Evolutionary conservation across 345 rosid genomes (phyloP), one percentile per base, ranked within the genome.

Genomic region (Linum lewisii): DNA sequence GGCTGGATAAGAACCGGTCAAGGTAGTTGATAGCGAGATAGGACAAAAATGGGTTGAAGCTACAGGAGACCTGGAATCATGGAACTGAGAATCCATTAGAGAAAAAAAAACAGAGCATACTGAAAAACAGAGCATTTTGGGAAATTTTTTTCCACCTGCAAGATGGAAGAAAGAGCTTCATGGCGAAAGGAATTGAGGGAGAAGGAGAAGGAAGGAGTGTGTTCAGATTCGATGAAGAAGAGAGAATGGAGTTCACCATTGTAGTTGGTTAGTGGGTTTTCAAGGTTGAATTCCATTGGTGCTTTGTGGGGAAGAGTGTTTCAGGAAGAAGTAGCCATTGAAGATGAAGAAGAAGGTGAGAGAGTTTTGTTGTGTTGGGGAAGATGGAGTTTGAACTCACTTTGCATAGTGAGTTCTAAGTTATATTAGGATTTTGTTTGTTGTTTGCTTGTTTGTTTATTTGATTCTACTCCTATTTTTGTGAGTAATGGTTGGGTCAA

Each of bases 21-120:
- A 90, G 75, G 70, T 90, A 90, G 72, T 86, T 90, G 21, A 79
- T 75, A 11, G 95, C 92, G 42, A 90, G 91, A 72, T 84, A 90
- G 45, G 85, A 66, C 53, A 80, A 23, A 63, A 73, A 69, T 6
- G 82, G 82, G 51, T 79, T 83, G 50, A 63, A 66, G 51, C 60
- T 42, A 62, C 69, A 42, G 64, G 73, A 77, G 47, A 75, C 51
- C 89, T 75, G 80, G 64, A 69, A 29, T 29, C 34, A 66, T 21
- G 26, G n/a, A 6, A 25, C 5, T 13, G 3, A 29, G 8, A 45
- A 57, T 29, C 20, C 2, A 15, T 16, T 19, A 15, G 37, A 57
- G 4, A 10, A 55, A 55, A 18, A 6, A 18, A 2, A 57, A 24
- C 19, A 21, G 32, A 4, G 21, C 19, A 24, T 16, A 22, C n/a